Conservation (phyloP, 2,329 filamentous ascomycete genomes). For the Fusarium sp. region DNA sequence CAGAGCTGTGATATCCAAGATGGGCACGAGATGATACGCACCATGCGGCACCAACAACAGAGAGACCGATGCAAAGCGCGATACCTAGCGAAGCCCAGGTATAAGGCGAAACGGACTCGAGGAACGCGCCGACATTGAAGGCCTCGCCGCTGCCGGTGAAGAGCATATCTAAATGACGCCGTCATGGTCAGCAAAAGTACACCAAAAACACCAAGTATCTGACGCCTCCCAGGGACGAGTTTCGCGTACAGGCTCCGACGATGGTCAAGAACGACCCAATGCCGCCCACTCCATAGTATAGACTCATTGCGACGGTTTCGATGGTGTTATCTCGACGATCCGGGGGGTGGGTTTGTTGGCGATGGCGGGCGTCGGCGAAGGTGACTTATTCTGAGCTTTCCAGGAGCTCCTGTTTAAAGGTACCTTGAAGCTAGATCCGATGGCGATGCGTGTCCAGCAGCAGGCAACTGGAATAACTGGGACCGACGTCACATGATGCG, state of each 20-base stretch:
- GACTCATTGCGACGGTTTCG: constrained; percentile 72
- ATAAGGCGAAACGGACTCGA: constrained; percentile 94
- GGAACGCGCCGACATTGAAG: constrained; percentile 97
- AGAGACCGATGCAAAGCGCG: constrained; percentile 93
- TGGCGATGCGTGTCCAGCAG: constrained; percentile 48
- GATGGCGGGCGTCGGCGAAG: constrained; percentile 40
- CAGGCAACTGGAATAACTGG: constrained; percentile 47
- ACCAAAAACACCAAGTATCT: constrained; percentile 14
- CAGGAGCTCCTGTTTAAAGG: constrained; percentile 50
- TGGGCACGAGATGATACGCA: constrained; percentile 61
- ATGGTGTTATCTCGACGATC: constrained; percentile 45
- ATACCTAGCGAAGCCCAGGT: constrained; percentile 95
- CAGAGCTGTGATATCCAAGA: constrained; percentile 32
- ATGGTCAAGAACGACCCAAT: constrained; percentile 78
- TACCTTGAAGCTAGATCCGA: constrained; percentile 42
- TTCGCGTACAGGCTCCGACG: constrained; percentile 82
- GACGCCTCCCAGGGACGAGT: constrained; percentile 18
- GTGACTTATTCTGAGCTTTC: constrained; percentile 49
- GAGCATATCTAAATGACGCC: constrained; percentile 84
- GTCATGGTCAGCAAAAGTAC: constrained; percentile 39
- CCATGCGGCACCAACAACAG: constrained; percentile 98
- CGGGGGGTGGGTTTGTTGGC: constrained; percentile 35
- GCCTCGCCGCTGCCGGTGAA: constrained; percentile 96
- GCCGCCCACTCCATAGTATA: constrained; percentile 79
- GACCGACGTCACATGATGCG: constrained; percentile 57